These are phyloP conservation scores for Dysphania ambrosioides DNA, from an alignment of 148 eudicot genomes.

Conservation along the genomic window DNA sequence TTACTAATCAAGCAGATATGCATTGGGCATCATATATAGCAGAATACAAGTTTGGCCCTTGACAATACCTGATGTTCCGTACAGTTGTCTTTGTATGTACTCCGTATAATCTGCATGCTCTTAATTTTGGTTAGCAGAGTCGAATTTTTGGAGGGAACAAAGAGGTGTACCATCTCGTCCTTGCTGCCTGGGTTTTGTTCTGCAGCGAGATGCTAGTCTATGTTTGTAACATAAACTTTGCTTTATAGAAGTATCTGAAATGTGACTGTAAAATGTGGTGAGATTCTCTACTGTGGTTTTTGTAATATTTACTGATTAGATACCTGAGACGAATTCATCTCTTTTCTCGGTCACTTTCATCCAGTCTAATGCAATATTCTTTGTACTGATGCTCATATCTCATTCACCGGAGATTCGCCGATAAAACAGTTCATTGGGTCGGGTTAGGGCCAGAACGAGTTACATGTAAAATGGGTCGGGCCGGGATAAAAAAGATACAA, in stretches of 20 bases:
- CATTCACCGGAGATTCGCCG: too few species aligned
- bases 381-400: background rate
- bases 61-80: background rate
- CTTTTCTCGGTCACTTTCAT: too few species aligned
- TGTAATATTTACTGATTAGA: background rate
- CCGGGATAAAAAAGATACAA: too few species aligned
- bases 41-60: background rate
- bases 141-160: constrained; percentile 1
- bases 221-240: constrained; percentile 3
- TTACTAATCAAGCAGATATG: background rate
- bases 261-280: constrained; percentile 5
- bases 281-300: constrained; percentile 5
- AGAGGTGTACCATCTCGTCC: background rate
- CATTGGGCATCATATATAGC: background rate
- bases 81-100: background rate
- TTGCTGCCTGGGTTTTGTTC: background rate
- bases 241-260: background rate
- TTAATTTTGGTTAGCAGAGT: background rate
- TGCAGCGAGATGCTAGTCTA: constrained; percentile 11
- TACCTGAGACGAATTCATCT: too few species aligned
- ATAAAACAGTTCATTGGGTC: too few species aligned
- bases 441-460: too few species aligned
- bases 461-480: too few species aligned
- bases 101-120: background rate
- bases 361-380: too few species aligned